Evolutionary conservation across 352 stramenopile genomes (phyloP), one percentile per base, ranked within the genome.

Genomic region (Pythium brassicae): DNA sequence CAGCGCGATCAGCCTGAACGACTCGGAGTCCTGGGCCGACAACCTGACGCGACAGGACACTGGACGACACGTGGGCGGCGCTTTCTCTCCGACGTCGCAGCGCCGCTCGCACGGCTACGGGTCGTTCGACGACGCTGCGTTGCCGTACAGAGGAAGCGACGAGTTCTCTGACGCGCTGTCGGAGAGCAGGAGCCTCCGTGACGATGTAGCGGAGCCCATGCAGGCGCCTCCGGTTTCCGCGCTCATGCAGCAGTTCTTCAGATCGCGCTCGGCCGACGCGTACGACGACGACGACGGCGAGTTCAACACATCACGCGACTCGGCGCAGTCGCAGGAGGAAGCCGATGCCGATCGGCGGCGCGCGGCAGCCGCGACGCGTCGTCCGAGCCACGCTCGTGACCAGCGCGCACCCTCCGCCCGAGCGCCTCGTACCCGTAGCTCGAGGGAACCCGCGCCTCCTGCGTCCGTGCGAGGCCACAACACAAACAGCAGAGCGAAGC

Each of bases 21-120:
- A 94, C 62, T 92, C 85, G 26, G 78, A 85, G 51, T 72, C 83
- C 1, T 94, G 85, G 85, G 71, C 75, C 34, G 76, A 87, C 42
- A 66, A 71, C 2, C 63, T 85, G 47, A 70, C 76, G 1, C 68
- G 69, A 23, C 70, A 83, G 22, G 53, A 66, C 22, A 23, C 15
- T 49, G 39, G 3, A 15, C 25, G 37, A 32, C 32, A 17, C 8
- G 49, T 40, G 11, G 68, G 20, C 26, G 48, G 32, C 15, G 55
- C 39, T 37, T 35, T 55, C 26, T 72, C 70, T 20, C 55, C 64
- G 26, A 69, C 55, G 37, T 42, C 17, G 37, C 37, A 44, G 37
- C 37, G 20, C 4, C 40, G 10, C 20, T 49, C 51, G 6, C 22
- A 32, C 11, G 51, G 42, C 8, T 57, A 50, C 22, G 51, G 42